phyloP scores from a whole-genome alignment of 2,329 filamentous ascomycete species.

The Colletotrichum australisinense region DNA sequence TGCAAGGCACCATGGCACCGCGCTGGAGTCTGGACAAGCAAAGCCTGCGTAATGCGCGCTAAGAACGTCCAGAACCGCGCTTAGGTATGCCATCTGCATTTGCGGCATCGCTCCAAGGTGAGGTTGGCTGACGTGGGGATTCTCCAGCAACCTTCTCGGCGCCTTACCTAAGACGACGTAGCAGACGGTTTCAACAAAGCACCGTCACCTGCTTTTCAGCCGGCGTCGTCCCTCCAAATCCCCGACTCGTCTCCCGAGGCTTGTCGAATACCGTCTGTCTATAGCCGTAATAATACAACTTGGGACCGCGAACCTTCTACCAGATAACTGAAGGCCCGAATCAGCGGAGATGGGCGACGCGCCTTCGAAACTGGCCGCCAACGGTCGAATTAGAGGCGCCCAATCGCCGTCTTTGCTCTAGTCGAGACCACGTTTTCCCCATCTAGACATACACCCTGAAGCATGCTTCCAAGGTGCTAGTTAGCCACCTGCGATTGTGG shows the following conservation, averaged over 20 bases:
- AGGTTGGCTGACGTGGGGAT: not conserved
- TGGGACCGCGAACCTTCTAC: not conserved
- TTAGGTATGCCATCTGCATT: not conserved
- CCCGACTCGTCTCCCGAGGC: slow-evolving; percentile 5
- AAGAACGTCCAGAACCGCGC: slow-evolving; percentile 12
- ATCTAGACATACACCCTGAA: slow-evolving; percentile 7
- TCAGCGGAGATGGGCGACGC: not conserved
- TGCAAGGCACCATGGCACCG: slow-evolving; percentile 8
- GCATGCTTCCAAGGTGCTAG: slow-evolving; percentile 10
- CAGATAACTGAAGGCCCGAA: slow-evolving; percentile 1
- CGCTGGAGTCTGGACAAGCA: not conserved
- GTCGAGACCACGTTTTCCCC: not conserved
- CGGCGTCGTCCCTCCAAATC: not conserved
- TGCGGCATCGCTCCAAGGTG: not conserved
- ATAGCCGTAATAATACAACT: not conserved
- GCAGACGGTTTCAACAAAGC: not conserved
- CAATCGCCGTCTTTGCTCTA: not conserved
- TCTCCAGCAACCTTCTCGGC: not conserved
- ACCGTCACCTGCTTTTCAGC: not conserved
- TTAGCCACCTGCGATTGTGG: slow-evolving; percentile 10
- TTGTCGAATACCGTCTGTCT: slow-evolving; percentile 12
- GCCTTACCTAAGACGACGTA: slow-evolving; percentile 18
- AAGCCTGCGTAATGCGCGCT: slow-evolving; percentile 20
- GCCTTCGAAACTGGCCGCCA: not conserved
- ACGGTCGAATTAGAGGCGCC: slow-evolving; percentile 6